Evolutionary conservation across 805 yeast genomes (phyloP).

Genomic region (Kazachstania bromeliacearum): DNA sequence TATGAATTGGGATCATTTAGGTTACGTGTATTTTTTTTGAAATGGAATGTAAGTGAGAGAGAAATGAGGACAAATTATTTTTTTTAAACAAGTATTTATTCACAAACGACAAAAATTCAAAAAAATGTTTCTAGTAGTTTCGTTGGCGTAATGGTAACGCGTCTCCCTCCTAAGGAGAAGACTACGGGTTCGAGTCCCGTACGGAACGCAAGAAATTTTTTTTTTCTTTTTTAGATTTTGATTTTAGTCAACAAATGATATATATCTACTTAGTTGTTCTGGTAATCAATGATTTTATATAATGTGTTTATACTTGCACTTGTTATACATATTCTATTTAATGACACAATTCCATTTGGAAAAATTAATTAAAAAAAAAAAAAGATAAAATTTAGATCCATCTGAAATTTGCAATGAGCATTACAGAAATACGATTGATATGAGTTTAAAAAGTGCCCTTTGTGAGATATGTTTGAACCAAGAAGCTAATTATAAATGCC

Average conservation of each 20-base stretch:
- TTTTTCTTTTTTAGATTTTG: constrained; percentile 5
- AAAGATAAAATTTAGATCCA: too few species aligned
- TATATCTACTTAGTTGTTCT: too few species aligned
- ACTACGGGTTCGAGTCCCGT: constrained; percentile 63
- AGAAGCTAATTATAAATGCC: constrained; percentile 39
- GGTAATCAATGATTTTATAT: too few species aligned
- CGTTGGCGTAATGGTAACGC: constrained; percentile 60
- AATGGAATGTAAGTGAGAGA: too few species aligned
- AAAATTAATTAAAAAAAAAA: too few species aligned
- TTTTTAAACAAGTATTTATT: neutral
- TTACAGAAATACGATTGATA: too few species aligned
- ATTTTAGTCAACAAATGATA: neutral
- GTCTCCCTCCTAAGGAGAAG: constrained; percentile 63
- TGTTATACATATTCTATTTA: neutral
- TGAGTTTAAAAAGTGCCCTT: neutral
- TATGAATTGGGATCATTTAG: too few species aligned
- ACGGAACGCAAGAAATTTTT: constrained; percentile 45
- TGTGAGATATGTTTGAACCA: constrained; percentile 30
- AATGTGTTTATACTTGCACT: too few species aligned
- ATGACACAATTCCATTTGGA: neutral
- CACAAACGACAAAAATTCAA: neutral
- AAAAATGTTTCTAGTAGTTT: constrained; percentile 12
- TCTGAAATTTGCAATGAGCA: neutral
- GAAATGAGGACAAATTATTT: too few species aligned
- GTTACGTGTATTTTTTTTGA: too few species aligned